These are phyloP conservation scores for Rhizopus stolonifer DNA, from an alignment of 371 early-diverging fungal genomes.

Conservation along the genomic window DNA sequence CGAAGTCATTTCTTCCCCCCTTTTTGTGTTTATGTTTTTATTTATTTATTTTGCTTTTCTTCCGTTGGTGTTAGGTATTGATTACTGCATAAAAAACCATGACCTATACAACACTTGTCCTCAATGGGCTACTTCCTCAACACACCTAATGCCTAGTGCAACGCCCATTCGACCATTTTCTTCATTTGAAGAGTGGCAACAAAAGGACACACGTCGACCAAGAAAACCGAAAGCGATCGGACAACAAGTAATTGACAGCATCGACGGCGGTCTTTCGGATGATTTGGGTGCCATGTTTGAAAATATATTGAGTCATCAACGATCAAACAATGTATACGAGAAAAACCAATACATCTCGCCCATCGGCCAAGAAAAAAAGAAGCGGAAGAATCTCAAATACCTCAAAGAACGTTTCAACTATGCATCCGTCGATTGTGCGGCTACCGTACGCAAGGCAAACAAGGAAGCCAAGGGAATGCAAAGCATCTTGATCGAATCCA, in stretches of 20 bases:
- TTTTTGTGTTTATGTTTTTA: background rate
- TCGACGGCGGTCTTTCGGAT: conserved; percentile 49
- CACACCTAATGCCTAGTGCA: background rate
- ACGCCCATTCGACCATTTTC: conserved; percentile 18
- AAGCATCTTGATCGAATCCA: conserved; percentile 83
- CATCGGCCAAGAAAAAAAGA: background rate
- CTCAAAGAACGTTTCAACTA: conserved; percentile 49
- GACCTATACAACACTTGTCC: background rate
- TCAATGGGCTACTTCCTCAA: background rate
- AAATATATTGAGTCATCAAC: conserved; percentile 15
- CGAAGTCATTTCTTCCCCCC: background rate
- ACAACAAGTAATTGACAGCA: conserved; percentile 45
- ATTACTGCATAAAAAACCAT: background rate
- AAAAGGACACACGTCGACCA: conserved; percentile 24
- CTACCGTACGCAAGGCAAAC: conserved; percentile 82
- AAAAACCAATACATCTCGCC: conserved; percentile 38
- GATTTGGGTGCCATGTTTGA: conserved; percentile 54
- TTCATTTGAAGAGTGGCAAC: conserved; percentile 45
- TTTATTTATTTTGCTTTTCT: background rate
- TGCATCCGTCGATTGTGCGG: conserved; percentile 93
- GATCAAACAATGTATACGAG: conserved; percentile 28
- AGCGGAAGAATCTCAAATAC: background rate
- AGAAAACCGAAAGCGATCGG: conserved; percentile 3
- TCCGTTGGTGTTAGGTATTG: background rate
- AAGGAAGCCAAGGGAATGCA: conserved; percentile 80